A percentile compares a stretch with the other conserved stretches of the same genome.
These are phyloP conservation scores for Hypomontagnella submonticulosa DNA, from an alignment of 495 filamentous ascomycete species.

Conservation along the genomic window DNA sequence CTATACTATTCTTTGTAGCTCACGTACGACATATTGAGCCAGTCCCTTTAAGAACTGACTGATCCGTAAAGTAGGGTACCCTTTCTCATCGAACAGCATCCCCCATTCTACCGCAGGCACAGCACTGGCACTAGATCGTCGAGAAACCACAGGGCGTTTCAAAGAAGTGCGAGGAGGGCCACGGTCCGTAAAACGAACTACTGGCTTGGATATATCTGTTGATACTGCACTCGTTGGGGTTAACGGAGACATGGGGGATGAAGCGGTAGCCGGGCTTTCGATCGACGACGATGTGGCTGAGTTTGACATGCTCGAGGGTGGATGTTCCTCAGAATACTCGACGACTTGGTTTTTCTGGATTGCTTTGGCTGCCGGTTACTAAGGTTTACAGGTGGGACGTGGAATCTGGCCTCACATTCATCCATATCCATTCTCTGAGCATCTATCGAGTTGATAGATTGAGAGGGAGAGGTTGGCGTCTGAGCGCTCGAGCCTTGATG, in stretches of 20 bases:
- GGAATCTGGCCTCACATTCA: slow-evolving; percentile 17
- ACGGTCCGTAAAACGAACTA: slow-evolving; percentile 19
- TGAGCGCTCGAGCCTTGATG: not conserved
- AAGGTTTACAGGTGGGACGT: not conserved
- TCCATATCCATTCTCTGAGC: slow-evolving; percentile 1
- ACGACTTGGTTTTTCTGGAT: slow-evolving; percentile 2
- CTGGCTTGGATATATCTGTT: slow-evolving; percentile 16
- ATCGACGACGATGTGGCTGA: slow-evolving; percentile 23
- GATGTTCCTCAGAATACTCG: slow-evolving; percentile 5
- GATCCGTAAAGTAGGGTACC: slow-evolving; percentile 72
- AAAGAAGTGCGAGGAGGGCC: slow-evolving; percentile 23
- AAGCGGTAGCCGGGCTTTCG: slow-evolving; percentile 12
- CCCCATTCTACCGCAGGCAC: slow-evolving; percentile 71
- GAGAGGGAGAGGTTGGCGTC: not conserved
- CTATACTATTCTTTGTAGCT: not conserved
- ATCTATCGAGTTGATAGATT: not conserved
- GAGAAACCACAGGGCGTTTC: slow-evolving; percentile 17
- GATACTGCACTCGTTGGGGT: slow-evolving; percentile 8
- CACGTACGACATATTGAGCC: slow-evolving; percentile 79
- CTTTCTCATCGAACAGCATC: slow-evolving; percentile 74
- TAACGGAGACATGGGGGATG: slow-evolving; percentile 3
- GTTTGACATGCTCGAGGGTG: slow-evolving; percentile 15
- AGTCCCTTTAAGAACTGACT: slow-evolving; percentile 79
- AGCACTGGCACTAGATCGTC: slow-evolving; percentile 27
- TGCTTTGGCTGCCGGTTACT: slow-evolving; percentile 7